Base-by-base conservation (phyloP, 129 eudicot species). In the Saposhnikovia divaricata region DNA sequence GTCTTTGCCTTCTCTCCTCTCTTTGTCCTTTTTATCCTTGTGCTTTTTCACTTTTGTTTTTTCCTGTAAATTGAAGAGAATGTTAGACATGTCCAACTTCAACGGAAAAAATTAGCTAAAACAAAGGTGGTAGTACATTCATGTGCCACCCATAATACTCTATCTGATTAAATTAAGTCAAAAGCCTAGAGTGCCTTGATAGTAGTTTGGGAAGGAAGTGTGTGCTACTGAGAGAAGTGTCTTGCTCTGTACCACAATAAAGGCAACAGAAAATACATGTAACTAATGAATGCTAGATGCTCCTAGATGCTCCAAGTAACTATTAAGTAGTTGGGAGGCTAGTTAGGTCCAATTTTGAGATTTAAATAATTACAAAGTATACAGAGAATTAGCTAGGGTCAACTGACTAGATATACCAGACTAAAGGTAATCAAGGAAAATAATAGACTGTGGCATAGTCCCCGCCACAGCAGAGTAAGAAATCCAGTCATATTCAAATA, bases 21-120 rank as follows among this genome's bases (percentile, higher is more conserved):
- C 93, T 84, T 83, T 89, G 76, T 87, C 93, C 79, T 84, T 89
- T 75, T 88, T 91, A 42, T 91, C 93, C 86, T 89, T 89, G 68
- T 83, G 90, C 80, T 91, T 91, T 82, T 85, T 87, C 90, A 89
- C 91, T 85, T 80, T 89, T 72, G 72, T 85, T 74, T 89, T 91
- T 80, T 87, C 91, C 96, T 91, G 87, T 71, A 78, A 84, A 27
- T 55, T 53, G 74, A 19, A 50, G 9, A 65, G 8, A 66, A 61
- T 51, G 76, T 79, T 57, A 38, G 66, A 59, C 9, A 42, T 12
- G 37, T 59, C 28, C 72, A 59, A 59, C 23, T 59, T 75, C 37
- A 75, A 75, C 4, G 25, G 14, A 9, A 9, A 46, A 44, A 7
- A n/a, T 45, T 27, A 44, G 27, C 78, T 11, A n/a, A 45, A 18